phyloP scores from a whole-genome alignment of 305 asterid genomes.

The Fraxinus platypoda region DNA sequence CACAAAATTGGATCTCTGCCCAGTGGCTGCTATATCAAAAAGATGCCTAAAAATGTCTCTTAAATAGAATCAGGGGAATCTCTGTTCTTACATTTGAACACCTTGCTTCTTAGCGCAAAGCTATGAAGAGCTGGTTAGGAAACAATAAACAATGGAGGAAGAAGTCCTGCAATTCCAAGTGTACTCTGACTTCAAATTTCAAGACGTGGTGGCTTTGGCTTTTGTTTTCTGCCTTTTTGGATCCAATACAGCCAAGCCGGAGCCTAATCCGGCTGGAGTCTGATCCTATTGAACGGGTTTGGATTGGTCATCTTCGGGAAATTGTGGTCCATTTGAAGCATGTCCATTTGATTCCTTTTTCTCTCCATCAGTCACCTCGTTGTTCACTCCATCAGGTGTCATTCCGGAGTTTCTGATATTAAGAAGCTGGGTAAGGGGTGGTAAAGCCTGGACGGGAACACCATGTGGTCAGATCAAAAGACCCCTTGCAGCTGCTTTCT shows the following conservation, averaged over 20 bases:
- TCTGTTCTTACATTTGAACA: not conserved
- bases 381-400: conserved; percentile 32
- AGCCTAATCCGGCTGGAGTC: conserved; percentile 77
- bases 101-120: not conserved
- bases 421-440: conserved; percentile 62
- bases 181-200: not conserved
- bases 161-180: not conserved
- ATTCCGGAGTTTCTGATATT: conserved; percentile 49
- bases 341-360: conserved; percentile 42
- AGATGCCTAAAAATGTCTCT: not conserved
- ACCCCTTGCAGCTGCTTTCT: conserved; percentile 90
- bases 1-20: not conserved
- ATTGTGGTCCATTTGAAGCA: conserved; percentile 36
- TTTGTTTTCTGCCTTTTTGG: conserved; percentile 64
- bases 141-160: not conserved
- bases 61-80: not conserved
- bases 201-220: conserved; percentile 43
- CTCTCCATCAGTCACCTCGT: conserved; percentile 30
- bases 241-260: conserved; percentile 64
- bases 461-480: conserved; percentile 65
- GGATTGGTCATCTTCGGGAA: conserved; percentile 24
- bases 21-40: not conserved
- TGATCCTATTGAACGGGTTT: conserved; percentile 40
- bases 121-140: not conserved
- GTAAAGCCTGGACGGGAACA: conserved; percentile 57